Percentiles rank a stretch among this genome's conserved stretches.
phyloP scores from a whole-genome alignment of 441 rosid genomes.

The Populus hybrid region DNA sequence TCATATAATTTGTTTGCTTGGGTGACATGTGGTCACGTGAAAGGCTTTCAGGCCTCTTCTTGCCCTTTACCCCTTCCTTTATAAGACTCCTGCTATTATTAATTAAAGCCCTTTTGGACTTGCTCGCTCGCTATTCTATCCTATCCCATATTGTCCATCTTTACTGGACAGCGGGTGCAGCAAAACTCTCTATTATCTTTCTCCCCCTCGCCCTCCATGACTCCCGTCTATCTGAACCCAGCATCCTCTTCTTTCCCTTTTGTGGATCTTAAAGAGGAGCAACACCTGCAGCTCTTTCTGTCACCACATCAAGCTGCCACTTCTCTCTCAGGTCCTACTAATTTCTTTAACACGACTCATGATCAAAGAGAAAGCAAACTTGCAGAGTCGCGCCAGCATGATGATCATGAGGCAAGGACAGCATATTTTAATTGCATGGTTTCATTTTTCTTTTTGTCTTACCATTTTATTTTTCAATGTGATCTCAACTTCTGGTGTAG shows the following conservation, averaged over 20 bases:
- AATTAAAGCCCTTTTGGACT: constrained; percentile 6
- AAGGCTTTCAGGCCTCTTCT: constrained; percentile 34
- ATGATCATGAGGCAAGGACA: constrained; percentile 31
- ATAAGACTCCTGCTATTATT: constrained; percentile 1
- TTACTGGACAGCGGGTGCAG: not conserved
- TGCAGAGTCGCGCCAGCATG: constrained; percentile 11
- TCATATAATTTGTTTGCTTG: constrained; percentile 33
- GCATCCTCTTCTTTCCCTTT: constrained; percentile 26
- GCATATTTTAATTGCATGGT: not conserved
- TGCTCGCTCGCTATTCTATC: not conserved
- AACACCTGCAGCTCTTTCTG: constrained; percentile 27
- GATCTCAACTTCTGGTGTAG: not conserved
- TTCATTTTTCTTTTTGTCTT: not conserved
- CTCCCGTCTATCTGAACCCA: constrained; percentile 32
- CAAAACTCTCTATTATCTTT: not conserved
- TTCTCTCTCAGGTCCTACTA: constrained; percentile 18
- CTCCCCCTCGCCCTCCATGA: constrained; percentile 19
- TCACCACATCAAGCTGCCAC: constrained; percentile 28
- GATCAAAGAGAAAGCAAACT: constrained; percentile 7
- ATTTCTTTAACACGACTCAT: constrained; percentile 6
- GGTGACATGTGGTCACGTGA: constrained; percentile 54
- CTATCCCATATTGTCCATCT: not conserved
- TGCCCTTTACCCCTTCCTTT: constrained; percentile 4
- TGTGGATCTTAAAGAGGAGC: constrained; percentile 27
- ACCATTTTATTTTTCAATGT: not conserved